These are phyloP conservation scores for Suillus variegatus DNA, from an alignment of 768 basidiomycete species.

Conservation along the genomic window DNA sequence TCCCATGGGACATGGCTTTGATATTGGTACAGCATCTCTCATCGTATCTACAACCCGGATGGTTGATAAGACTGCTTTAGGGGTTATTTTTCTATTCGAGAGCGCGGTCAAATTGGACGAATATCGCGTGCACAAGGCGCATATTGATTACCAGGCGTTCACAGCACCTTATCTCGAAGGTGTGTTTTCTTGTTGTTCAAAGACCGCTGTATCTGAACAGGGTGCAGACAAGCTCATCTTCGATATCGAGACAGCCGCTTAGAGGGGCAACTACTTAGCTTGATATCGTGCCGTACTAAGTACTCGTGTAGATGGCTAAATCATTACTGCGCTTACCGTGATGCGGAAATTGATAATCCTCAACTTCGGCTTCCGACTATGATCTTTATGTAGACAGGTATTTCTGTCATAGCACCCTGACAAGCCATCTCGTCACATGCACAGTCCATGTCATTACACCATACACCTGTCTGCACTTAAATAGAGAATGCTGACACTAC, in stretches of 20 bases:
- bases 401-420: neutral
- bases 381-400: neutral
- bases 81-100: constrained; percentile 27
- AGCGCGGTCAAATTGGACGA: constrained; percentile 14
- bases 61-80: constrained; percentile 9
- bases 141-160: constrained; percentile 12
- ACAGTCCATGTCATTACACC: neutral
- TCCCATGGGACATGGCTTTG: constrained; percentile 22
- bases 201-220: neutral
- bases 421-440: no score
- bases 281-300: neutral
- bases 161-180: constrained; percentile 22
- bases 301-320: constrained; percentile 8
- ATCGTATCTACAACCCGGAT: neutral
- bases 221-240: constrained; percentile 25
- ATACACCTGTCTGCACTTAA: neutral
- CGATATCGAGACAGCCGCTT: constrained; percentile 21
- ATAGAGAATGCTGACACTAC: neutral
- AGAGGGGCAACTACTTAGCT: neutral
- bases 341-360: neutral
- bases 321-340: constrained; percentile 1
- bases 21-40: constrained; percentile 19
- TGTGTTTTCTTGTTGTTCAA: neutral
- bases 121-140: constrained; percentile 19
- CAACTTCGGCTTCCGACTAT: neutral